Conservation (phyloP, 1,284 basidiomycete species). For the Tilletia caries region DNA sequence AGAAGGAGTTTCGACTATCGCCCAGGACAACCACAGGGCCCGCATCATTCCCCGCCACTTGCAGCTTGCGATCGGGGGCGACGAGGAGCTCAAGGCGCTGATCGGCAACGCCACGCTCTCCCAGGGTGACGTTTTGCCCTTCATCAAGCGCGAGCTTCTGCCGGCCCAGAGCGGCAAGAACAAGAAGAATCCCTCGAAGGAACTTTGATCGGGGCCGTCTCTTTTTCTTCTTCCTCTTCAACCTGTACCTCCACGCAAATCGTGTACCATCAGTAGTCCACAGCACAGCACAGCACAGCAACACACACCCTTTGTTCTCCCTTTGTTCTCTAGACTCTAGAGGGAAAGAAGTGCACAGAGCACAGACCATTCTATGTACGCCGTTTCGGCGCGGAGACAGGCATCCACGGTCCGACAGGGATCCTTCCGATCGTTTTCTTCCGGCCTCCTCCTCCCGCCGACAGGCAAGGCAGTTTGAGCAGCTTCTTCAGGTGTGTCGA, state of each 20-base stretch:
- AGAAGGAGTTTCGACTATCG: no score
- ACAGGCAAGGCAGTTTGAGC: no score
- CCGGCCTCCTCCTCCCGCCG: no score
- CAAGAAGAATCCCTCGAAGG: conserved; percentile 28
- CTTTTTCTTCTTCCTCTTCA: neutral
- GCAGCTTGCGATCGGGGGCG: conserved; percentile 75
- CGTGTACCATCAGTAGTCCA: no score
- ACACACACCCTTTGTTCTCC: no score
- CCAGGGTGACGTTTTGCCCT: conserved; percentile 82
- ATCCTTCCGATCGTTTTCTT: no score
- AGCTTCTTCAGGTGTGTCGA: conserved; percentile 48
- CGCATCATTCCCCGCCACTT: conserved; percentile 87
- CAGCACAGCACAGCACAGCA: no score
- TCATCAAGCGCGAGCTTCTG: conserved; percentile 62
- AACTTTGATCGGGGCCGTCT: neutral
- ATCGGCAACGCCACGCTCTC: conserved; percentile 82
- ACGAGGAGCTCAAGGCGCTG: conserved; percentile 64
- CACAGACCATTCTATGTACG: no score
- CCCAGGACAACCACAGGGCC: conserved; percentile 69
- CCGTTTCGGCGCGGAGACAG: no score
- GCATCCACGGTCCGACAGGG: no score
- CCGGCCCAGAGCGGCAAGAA: conserved; percentile 66
- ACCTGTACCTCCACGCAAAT: neutral
- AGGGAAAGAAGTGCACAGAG: no score
- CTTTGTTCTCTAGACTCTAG: no score